Conservation (phyloP, 2,329 filamentous ascomycete genomes). For the Chrysosphaeria jannelii region DNA sequence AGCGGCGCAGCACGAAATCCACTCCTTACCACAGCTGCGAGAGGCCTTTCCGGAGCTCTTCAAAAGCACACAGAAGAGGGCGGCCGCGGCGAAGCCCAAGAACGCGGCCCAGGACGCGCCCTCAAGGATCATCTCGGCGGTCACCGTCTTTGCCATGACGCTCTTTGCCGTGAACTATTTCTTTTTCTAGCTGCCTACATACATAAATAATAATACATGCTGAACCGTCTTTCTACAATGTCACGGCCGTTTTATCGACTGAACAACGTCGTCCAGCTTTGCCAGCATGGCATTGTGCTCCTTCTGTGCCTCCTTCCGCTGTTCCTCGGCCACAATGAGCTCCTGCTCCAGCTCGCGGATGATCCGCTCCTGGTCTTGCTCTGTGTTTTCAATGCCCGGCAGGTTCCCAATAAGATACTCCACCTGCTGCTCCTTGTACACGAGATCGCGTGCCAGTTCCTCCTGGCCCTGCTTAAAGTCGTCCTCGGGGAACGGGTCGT, state of each 20-base stretch:
- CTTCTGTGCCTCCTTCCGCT: slow-evolving; percentile 29
- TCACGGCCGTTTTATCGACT: slow-evolving; percentile 20
- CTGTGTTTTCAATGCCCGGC: slow-evolving; percentile 50
- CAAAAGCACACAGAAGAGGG: slow-evolving; percentile 14
- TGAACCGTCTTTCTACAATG: no score
- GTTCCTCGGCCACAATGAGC: slow-evolving; percentile 28
- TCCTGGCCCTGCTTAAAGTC: slow-evolving; percentile 35
- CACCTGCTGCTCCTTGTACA: slow-evolving; percentile 59
- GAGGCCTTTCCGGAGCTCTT: slow-evolving; percentile 62
- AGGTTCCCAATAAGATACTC: slow-evolving; percentile 45
- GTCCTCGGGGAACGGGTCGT: slow-evolving; percentile 22
- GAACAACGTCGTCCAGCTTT: slow-evolving; percentile 28
- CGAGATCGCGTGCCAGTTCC: slow-evolving; percentile 46
- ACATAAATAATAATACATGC: no score
- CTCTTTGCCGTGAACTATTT: no score
- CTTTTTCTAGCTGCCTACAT: no score
- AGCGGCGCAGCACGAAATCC: slow-evolving; percentile 47
- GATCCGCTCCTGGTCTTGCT: slow-evolving; percentile 40
- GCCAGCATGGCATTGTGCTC: slow-evolving; percentile 30
- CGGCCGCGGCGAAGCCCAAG: background rate
- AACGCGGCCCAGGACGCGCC: no score
- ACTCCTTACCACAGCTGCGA: slow-evolving; percentile 44
- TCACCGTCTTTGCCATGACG: no score
- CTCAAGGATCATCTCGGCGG: no score
- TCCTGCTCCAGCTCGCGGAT: slow-evolving; percentile 35